A percentile compares a stretch with the other conserved stretches of the same genome.
Evolutionary conservation across 306 rosid species (phyloP).

Genomic region (Citrullus amarus): DNA sequence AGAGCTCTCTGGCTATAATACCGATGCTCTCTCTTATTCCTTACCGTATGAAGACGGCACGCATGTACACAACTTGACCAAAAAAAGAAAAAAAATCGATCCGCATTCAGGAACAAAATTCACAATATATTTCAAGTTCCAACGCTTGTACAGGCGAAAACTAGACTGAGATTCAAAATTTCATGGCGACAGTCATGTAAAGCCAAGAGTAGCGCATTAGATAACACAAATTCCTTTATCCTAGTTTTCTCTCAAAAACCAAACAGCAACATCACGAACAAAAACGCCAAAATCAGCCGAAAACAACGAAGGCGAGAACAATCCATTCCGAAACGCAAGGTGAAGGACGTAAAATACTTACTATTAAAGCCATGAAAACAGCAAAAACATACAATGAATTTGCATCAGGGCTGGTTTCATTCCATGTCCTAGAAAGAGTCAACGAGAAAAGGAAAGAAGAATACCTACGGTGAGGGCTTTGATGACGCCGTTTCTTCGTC

Average conservation of each 20-base stretch:
- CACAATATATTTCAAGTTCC: neutral
- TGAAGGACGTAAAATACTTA: neutral
- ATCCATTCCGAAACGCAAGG: neutral
- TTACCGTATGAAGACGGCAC: neutral
- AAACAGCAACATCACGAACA: neutral
- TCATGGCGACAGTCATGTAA: neutral
- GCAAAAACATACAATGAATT: neutral
- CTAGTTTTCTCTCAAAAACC: neutral
- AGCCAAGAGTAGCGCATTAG: neutral
- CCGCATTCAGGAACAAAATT: neutral
- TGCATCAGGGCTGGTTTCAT: neutral
- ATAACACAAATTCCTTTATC: neutral
- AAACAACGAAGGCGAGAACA: neutral
- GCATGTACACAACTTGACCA: neutral
- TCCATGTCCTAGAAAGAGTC: neutral
- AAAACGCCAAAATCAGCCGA: neutral
- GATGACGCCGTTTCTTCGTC: conserved; percentile 67
- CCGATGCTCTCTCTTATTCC: neutral
- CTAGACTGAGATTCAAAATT: neutral
- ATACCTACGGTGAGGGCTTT: conserved; percentile 82
- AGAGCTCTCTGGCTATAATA: neutral
- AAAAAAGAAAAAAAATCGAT: neutral
- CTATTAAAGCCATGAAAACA: neutral
- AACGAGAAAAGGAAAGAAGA: neutral
- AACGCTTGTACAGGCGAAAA: neutral